A percentile compares a stretch with the other conserved stretches of the same genome.
Conservation (phyloP, 306 rosid species). For the Parietaria judaica region DNA sequence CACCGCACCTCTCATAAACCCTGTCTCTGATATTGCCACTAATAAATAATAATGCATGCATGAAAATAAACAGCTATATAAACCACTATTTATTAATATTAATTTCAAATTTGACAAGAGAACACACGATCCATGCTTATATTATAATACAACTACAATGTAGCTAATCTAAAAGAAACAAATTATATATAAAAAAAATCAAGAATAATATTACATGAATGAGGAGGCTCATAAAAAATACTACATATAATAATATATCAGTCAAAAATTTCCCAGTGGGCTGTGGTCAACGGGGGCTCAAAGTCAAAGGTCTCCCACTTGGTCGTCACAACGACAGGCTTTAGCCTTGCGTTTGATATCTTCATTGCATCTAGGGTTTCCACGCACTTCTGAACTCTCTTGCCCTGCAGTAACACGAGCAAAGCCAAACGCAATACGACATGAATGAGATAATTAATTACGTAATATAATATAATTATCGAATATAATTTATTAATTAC, state of each 20-base stretch:
- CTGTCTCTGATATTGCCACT: no score
- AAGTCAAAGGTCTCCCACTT: conserved; percentile 76
- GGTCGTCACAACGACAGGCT: conserved; percentile 54
- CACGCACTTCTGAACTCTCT: conserved; percentile 72
- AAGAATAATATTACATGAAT: neutral
- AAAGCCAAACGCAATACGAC: no score
- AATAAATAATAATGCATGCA: no score
- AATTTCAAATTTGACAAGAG: no score
- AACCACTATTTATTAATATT: no score
- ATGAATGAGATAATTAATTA: neutral
- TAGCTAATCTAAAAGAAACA: no score
- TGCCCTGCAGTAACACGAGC: conserved; percentile 32
- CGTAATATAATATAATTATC: neutral
- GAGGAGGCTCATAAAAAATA: neutral
- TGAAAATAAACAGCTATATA: no score
- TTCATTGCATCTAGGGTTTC: conserved; percentile 56
- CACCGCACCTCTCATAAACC: no score
- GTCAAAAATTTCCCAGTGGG: conserved; percentile 34
- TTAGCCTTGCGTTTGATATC: conserved; percentile 51
- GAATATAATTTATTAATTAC: conserved; percentile 17
- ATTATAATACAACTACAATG: no score
- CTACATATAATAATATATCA: conserved; percentile 3
- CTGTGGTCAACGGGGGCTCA: conserved; percentile 22
- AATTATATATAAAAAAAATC: conserved; percentile 1
- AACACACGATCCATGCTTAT: no score